Evolutionary conservation across 352 stramenopile genomes (phyloP).

Genomic region (Phytophthora europaea): DNA sequence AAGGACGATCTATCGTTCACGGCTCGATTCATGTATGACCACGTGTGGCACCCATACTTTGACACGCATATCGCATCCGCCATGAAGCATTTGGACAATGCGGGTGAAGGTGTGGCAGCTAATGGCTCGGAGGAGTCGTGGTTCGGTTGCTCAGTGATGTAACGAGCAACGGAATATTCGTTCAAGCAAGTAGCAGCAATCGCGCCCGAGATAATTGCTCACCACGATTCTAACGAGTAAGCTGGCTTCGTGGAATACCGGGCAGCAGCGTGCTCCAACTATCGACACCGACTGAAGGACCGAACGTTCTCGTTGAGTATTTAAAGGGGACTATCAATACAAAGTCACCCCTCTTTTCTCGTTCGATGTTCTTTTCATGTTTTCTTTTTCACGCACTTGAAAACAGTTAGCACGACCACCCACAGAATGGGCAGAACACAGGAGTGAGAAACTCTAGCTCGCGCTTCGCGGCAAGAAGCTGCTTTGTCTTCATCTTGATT

Average conservation of each 20-base stretch:
- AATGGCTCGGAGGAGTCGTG: conserved; percentile 59
- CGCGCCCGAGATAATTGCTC: conserved; percentile 15
- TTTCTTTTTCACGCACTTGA: neutral
- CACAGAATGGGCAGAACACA: conserved; percentile 62
- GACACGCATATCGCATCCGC: conserved; percentile 68
- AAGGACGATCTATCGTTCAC: conserved; percentile 82
- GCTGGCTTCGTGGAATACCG: conserved; percentile 12
- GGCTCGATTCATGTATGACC: conserved; percentile 81
- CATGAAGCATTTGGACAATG: conserved; percentile 78
- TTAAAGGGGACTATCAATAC: conserved; percentile 36
- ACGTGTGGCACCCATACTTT: conserved; percentile 83
- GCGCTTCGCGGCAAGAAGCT: conserved; percentile 38
- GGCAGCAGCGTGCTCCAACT: conserved; percentile 6
- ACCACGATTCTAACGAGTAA: neutral
- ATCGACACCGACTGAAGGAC: conserved; percentile 31
- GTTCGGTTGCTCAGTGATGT: conserved; percentile 78
- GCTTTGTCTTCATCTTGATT: conserved; percentile 31
- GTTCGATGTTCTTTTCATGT: conserved; percentile 11
- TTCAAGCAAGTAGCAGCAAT: conserved; percentile 1
- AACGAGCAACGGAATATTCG: conserved; percentile 15
- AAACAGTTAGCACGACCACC: conserved; percentile 24
- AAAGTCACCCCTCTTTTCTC: conserved; percentile 1
- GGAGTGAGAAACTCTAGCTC: conserved; percentile 49
- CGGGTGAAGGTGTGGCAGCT: conserved; percentile 38
- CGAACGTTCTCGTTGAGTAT: conserved; percentile 45